A percentile compares a stretch with the other conserved stretches of the same genome.
phyloP scores from a whole-genome alignment of 176 grass and related monocot species.

The Hordeum marinum region DNA sequence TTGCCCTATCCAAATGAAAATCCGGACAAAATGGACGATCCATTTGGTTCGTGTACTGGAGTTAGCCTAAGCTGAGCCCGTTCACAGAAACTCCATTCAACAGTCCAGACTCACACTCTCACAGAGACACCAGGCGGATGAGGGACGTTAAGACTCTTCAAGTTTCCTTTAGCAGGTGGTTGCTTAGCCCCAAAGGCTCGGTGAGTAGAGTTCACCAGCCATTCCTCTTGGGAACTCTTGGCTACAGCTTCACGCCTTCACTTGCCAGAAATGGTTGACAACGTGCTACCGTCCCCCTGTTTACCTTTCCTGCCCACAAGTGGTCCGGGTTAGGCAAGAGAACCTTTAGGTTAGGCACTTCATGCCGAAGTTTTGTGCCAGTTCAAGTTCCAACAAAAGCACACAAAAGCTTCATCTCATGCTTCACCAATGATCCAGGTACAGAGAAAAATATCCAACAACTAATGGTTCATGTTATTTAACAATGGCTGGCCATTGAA shows the following conservation, averaged over 20 bases:
- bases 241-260: not conserved
- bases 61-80: not conserved
- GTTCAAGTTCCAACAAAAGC: constrained; percentile 8
- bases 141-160: not conserved
- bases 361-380: not conserved
- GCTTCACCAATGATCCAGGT: not conserved
- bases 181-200: constrained; percentile 39
- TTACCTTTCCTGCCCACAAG: constrained; percentile 15
- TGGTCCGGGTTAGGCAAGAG: constrained; percentile 40
- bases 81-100: not conserved
- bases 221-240: constrained; percentile 18
- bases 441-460: not conserved
- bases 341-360: constrained; percentile 43
- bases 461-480: not conserved
- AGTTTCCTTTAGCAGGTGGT: constrained; percentile 31
- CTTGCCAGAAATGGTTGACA: constrained; percentile 26
- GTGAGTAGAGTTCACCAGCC: not conserved
- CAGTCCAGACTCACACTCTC: not conserved
- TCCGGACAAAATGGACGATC: no score
- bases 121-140: not conserved
- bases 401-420: not conserved
- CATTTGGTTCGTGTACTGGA: no score
- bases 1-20: no score
- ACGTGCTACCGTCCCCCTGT: not conserved
- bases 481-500: not conserved